Base-by-base conservation (phyloP, 768 basidiomycete species). In the Zangia roseola region DNA sequence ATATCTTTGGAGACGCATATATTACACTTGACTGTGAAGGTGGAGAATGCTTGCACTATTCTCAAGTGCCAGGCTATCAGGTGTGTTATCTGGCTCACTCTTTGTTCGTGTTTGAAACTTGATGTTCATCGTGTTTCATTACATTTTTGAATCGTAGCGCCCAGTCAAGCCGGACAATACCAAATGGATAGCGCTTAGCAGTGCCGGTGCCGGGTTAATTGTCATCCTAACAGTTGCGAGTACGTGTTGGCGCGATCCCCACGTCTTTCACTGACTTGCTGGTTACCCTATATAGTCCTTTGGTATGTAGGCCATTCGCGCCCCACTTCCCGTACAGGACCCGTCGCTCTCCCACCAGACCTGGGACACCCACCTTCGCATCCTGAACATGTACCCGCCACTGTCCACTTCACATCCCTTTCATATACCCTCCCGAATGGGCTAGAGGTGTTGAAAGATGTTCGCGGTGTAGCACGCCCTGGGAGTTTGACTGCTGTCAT, bases 401-500 rank as follows among this genome's bases (percentile, higher is more conserved):
- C 88, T 0, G 80, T 99, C n/a, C 88, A 95, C 65, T 97, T 98
- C 71, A 82, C 83, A 41, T 74, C 83, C 47, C 73, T 98, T 49
- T 83, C 89, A 0, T 99, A 99, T 69, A 76, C 77, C 3, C 79
- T 97, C 20, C 74, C 64, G 10, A 64, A 77, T 4, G 73, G 75
- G 34, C 79, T 83, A 35, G 72, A 74, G 5, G 87, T 97, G 42
- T 77, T 98, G n/a, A 83, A 86, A 55, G 74, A 75, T 41, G 86
- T 98, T 45, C 84, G 86, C 0, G 95, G 95, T 4, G 78, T 79
- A 10, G 89, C 92, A 37, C 83, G 87, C 56, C 88, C 94, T 0
- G 95, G 95, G 7, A 88, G 94, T 65, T 74, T 97, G 43, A 84
- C 94, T 74, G 95, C 94, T 1, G 90, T 98, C 58, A 94, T 98